Evolutionary conservation across 75 land plant genomes (phyloP).

Genomic region (Larix kaempferi): DNA sequence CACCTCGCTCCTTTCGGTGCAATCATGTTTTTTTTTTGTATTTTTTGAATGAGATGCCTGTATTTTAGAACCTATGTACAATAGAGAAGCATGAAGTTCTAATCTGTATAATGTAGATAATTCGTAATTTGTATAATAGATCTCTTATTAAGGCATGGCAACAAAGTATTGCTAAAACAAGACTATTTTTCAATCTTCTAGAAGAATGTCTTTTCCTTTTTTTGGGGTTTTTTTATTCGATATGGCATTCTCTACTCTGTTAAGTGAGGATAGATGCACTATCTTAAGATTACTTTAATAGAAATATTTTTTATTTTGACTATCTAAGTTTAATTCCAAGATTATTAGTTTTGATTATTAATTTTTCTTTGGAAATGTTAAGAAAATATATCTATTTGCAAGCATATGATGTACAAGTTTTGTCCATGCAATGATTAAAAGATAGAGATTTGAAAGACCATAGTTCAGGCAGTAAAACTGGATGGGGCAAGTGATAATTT

Average conservation of each 20-base stretch:
- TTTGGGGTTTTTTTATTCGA: conserved; percentile 53
- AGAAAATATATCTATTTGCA: too few species aligned
- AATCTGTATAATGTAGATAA: conserved; percentile 72
- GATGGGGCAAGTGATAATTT: neutral
- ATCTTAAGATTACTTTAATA: too few species aligned
- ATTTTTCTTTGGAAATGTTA: neutral
- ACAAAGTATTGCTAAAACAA: conserved; percentile 91
- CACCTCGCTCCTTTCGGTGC: too few species aligned
- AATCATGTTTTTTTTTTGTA: neutral
- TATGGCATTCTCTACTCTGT: too few species aligned
- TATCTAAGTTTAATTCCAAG: neutral
- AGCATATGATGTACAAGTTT: neutral
- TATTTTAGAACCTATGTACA: conserved; percentile 81
- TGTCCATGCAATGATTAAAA: neutral
- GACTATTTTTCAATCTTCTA: conserved; percentile 95
- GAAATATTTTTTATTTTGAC: too few species aligned
- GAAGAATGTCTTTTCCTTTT: conserved; percentile 90
- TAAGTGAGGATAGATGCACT: too few species aligned
- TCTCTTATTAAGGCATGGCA: conserved; percentile 97
- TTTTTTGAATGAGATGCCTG: conserved; percentile 97
- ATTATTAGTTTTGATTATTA: neutral
- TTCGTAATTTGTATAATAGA: conserved; percentile 89
- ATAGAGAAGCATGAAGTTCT: conserved; percentile 90
- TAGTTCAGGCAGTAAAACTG: neutral
- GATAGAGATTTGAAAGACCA: neutral